Evolutionary conservation across 1,139 yeast species (phyloP).

Genomic region (Eremothecium cymbalariae): DNA sequence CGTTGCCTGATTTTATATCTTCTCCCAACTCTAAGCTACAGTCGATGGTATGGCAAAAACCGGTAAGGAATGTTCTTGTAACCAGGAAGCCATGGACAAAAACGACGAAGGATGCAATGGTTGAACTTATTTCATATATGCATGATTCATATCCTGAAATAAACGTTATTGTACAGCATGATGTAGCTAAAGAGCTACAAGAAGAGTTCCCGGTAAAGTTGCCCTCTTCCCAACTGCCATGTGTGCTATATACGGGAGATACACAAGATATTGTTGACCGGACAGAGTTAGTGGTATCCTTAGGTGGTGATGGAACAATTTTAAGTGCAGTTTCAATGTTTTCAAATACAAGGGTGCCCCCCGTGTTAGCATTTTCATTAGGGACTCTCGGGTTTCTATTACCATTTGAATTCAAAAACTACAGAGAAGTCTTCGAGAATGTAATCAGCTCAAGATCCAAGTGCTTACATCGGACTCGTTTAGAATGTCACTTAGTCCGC

Average conservation of each 20-base stretch:
- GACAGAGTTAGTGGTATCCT: constrained; percentile 67
- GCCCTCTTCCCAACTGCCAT: constrained; percentile 27
- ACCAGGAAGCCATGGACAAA: constrained; percentile 80
- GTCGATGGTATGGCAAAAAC: constrained; percentile 43
- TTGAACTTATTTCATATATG: constrained; percentile 49
- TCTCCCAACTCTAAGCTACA: constrained; percentile 43
- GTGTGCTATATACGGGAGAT: constrained; percentile 50
- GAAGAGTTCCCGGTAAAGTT: constrained; percentile 34
- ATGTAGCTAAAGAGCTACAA: constrained; percentile 64
- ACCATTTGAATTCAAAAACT: constrained; percentile 71
- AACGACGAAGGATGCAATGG: constrained; percentile 58
- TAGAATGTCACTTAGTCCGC: constrained; percentile 62
- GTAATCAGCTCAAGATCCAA: constrained; percentile 62
- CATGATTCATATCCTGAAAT: constrained; percentile 56
- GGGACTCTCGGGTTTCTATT: constrained; percentile 87
- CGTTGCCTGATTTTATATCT: constrained; percentile 37
- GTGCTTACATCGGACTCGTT: constrained; percentile 66
- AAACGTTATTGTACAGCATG: constrained; percentile 68
- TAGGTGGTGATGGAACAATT: constrained; percentile 96
- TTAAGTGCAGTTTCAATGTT: constrained; percentile 61
- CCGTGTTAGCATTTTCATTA: constrained; percentile 77
- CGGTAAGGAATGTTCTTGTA: constrained; percentile 62
- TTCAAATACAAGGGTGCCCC: constrained; percentile 67
- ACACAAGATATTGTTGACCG: constrained; percentile 45
- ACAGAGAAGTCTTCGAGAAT: constrained; percentile 50